Percentiles rank a stretch among this genome's conserved stretches.
Evolutionary conservation across 2,329 filamentous ascomycete species (phyloP).

Genomic region (Talaromyces marneffei): DNA sequence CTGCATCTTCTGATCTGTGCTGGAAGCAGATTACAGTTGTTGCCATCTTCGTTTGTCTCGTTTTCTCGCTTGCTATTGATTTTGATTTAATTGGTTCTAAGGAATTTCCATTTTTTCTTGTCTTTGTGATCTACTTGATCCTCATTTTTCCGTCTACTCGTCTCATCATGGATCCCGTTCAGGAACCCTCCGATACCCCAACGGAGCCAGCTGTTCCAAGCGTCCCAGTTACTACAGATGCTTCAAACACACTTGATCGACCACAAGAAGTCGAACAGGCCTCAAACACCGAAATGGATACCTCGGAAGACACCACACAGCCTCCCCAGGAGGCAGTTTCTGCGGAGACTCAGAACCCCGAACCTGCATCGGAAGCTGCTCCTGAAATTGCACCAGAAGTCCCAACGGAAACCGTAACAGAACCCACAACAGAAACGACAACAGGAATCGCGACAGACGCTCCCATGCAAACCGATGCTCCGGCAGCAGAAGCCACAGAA

Average conservation of each 20-base stretch:
- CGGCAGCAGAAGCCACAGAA: neutral
- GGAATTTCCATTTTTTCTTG: neutral
- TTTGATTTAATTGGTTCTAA: neutral
- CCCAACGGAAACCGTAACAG: neutral
- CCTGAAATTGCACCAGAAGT: neutral
- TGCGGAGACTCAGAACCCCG: neutral
- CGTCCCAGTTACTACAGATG: neutral
- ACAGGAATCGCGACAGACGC: neutral
- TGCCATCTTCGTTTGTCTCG: neutral
- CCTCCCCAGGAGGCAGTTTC: neutral
- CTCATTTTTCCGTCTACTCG: neutral
- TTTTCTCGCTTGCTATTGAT: neutral
- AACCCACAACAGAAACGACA: no score
- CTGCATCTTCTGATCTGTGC: slow-evolving; percentile 13
- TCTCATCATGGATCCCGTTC: slow-evolving; percentile 9
- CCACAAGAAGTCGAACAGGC: neutral
- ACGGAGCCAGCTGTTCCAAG: neutral
- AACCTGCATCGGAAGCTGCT: neutral
- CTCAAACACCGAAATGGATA: slow-evolving; percentile 18
- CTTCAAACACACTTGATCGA: neutral
- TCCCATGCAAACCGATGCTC: slow-evolving; percentile 2
- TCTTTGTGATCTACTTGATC: neutral
- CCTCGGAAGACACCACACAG: slow-evolving; percentile 15
- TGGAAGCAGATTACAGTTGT: neutral
- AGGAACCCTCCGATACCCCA: slow-evolving; percentile 3